Evolutionary conservation across 2,329 filamentous ascomycete genomes (phyloP), one percentile per base, ranked within the genome.

Genomic region (Xylaria sp.): DNA sequence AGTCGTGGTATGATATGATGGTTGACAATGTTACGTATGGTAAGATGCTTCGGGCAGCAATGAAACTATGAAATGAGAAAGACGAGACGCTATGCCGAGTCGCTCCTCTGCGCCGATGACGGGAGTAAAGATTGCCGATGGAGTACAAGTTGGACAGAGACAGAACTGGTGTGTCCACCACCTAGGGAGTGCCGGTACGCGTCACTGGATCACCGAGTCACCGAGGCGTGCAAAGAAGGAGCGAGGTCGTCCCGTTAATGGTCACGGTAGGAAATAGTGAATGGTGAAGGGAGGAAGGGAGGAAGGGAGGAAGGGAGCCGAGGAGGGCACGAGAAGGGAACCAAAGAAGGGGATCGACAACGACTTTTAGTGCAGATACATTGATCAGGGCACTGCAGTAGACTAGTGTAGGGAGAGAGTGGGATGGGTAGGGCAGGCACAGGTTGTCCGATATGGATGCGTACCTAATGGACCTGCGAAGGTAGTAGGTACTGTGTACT

Each of bases 271-370:
- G 37, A 37, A 31, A 31, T 9, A 17, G n/a, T n/a, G n/a, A n/a
- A n/a, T n/a, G n/a, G n/a, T n/a, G n/a, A n/a, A n/a, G 15, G 19
- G 19, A 38, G 49, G 49, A 14, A 51, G 21, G 9, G 49, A 51
- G 15, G 19, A 14, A 38, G 49, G 49, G 8, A 51, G 21, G 9
- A 33, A 51, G 49, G 49, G 33, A 51, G 15, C 33, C 33, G 19
- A 38, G 33, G 33, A 51, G 33, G 19, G 49, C 31, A 33, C 33
- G 19, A 51, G 42, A 49, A 51, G 50, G 57, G 50, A 54, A 17
- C 40, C 15, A 6, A 51, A 52, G 28, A 58, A 53, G 40, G 31
- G 21, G 47, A 59, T 59, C 49, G 38, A 33, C 49, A 25, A 47
- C 38, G n/a, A 33, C 15, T 37, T 17, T 42, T 40, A 33, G 54